Evolutionary conservation across 192 early-diverging fungal genomes (phyloP), one percentile per base, ranked within the genome.

Genomic region (Gryganskiella cystojenkinii): DNA sequence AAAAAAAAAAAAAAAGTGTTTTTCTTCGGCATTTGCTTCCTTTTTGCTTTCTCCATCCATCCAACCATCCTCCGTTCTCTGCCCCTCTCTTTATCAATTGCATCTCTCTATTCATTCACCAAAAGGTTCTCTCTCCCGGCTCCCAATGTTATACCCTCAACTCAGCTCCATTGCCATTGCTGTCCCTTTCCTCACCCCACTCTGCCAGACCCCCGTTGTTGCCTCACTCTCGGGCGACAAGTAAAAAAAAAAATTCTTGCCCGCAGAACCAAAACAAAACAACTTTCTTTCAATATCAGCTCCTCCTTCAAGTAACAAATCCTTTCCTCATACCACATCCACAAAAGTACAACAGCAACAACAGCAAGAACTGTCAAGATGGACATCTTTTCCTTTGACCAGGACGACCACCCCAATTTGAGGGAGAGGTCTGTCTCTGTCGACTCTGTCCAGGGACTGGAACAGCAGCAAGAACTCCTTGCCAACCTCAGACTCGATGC

Each of bases 361-460:
- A 59, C n/a, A n/a, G n/a, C n/a, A n/a, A n/a, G n/a, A 42, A 14
- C 51, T 50, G 7, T 13, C 37, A 70, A 44, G 67, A 86, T 80
- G 70, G 75, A 80, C 55, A 57, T 86, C 19, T 86, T 86, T 56
- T 60, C 62, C 50, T 86, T 86, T 67, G 85, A 86, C 66, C 81
- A 84, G 46, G 80, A 85, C 42, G 84, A 82, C 66, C 71, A 81
- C 46, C 71, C 81, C 27, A 71, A 59, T 14, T 61, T 82, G 35
- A 59, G 70, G 15, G 66, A 79, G 54, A 56, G 65, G 54, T 49
- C 75, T 44, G 40, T 75, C 51, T 68, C 80, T 4, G 64, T 74
- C 34, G 83, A 82, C 67, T 78, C 74, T 56, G 53, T 44, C 20
- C 59, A 50, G 4, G 65, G 53, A 3, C 50, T 34, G 43, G 57